Evolutionary conservation across 2,329 filamentous ascomycete genomes (phyloP).

Genomic region (Colletotrichum sp.): DNA sequence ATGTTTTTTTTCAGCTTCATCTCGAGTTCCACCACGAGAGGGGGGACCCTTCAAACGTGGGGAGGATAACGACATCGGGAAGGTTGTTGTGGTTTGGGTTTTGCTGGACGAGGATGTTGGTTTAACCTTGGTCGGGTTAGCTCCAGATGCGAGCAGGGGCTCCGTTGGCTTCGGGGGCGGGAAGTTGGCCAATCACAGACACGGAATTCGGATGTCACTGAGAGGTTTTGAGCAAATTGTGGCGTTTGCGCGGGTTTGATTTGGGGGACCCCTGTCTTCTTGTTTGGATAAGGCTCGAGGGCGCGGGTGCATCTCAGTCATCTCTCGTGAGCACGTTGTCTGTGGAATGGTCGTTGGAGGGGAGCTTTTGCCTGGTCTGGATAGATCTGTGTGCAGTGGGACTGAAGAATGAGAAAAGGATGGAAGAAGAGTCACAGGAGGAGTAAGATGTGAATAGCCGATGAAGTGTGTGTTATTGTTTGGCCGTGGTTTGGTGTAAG

Average conservation of each 20-base stretch:
- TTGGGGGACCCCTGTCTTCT: neutral
- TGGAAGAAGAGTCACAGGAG: neutral
- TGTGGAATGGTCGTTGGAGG: neutral
- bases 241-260: slow-evolving; percentile 23
- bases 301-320: neutral
- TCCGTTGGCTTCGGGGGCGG: neutral
- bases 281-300: neutral
- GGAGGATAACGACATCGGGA: neutral
- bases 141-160: slow-evolving; percentile 12
- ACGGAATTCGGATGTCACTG: slow-evolving; percentile 26
- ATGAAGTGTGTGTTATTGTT: neutral
- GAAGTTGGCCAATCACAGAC: neutral
- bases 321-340: neutral
- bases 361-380: neutral
- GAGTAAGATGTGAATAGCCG: neutral
- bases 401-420: neutral
- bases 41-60: neutral
- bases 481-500: neutral
- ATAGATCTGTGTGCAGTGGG: neutral
- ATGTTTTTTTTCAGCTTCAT: neutral
- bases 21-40: neutral
- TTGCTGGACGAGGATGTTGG: neutral
- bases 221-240: slow-evolving; percentile 58
- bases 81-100: neutral
- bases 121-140: slow-evolving; percentile 16